Base-by-base conservation (phyloP, 306 rosid species). In the Ormosia semicastrata region DNA sequence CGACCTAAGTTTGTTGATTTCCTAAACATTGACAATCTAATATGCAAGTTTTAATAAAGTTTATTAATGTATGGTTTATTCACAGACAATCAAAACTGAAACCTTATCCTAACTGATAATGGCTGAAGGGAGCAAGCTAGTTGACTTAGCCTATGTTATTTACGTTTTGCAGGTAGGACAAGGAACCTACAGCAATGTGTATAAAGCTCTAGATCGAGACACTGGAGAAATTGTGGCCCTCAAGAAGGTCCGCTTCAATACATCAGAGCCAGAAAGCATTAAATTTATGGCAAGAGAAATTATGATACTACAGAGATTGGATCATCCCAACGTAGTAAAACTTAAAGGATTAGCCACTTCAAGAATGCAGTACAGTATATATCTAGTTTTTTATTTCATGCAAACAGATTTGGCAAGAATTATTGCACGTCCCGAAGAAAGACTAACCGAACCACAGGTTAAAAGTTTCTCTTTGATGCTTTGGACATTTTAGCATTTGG, bases 161-260 rank as follows among this genome's bases (percentile, higher is more conserved):
- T 72, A 60, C 52, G 14, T 80, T 78, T 81, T 87, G 71, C 71
- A 95, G 99, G 94, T 93, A 78, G 99, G 98, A n/a, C 92, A 95
- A 79, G 99, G 99, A 89, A 95, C 98, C 73, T 93, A 95, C 76
- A 95, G 98, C 93, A 95, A 95, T 86, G 98, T 93, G 60, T 93
- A 93, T 67, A 93, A 93, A 91, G 98, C 99, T 77, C 86, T 91
- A 70, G 99, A 95, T 59, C 86, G 92, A 79, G 86, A 89, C 65
- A 90, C 93, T 0, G 85, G 92, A 53, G 91, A 91, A 75, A 87
- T 92, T 73, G 98, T 95, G 65, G 98, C 98, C 72, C 83, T 95
- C 39, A 95, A 95, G 88, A 95, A 93, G 88, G 98, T 95, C 52
- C 88, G 85, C 5, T 93, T 93, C 76, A 91, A 95, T 80, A 93